Percentiles rank a stretch among this genome's conserved stretches.
Conservation (phyloP, 139 green algal species). For the Raphidocelis subcapitata region DNA sequence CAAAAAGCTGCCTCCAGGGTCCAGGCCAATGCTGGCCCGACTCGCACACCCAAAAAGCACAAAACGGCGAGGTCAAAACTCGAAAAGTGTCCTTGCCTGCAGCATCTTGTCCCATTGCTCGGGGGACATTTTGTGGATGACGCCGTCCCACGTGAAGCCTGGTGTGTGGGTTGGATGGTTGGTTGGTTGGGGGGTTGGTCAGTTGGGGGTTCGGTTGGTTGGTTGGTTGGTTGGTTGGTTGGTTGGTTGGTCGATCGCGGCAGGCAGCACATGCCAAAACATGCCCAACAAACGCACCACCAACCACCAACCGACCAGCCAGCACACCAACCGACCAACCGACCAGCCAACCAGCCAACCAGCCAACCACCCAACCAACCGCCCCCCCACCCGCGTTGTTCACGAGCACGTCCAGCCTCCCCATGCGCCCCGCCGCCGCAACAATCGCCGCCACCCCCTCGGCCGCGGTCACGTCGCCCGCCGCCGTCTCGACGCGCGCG, state of each 20-base stretch:
- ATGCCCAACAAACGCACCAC: not conserved
- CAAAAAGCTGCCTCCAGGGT: too few species aligned
- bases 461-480: constrained; percentile 73
- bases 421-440: constrained; percentile 52
- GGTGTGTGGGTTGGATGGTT: not conserved
- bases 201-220: too few species aligned
- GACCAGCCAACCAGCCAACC: not conserved
- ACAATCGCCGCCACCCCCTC: constrained; percentile 52
- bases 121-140: constrained; percentile 79
- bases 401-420: constrained; percentile 49
- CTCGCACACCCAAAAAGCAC: too few species aligned
- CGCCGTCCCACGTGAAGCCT: constrained; percentile 89
- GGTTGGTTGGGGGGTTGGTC: too few species aligned
- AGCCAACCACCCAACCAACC: not conserved
- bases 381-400: constrained; percentile 46
- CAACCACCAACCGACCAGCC: not conserved
- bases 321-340: too few species aligned
- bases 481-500: constrained; percentile 28
- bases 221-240: too few species aligned
- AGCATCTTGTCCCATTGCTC: constrained; percentile 67
- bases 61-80: too few species aligned
- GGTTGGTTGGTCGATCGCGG: too few species aligned
- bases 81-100: too few species aligned
- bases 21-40: too few species aligned
- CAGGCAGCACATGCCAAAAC: not conserved